A percentile compares a stretch with the other conserved stretches of the same genome.
These are phyloP conservation scores for Gossypioides kirkii DNA, from an alignment of 345 rosid species.

Conservation along the genomic window DNA sequence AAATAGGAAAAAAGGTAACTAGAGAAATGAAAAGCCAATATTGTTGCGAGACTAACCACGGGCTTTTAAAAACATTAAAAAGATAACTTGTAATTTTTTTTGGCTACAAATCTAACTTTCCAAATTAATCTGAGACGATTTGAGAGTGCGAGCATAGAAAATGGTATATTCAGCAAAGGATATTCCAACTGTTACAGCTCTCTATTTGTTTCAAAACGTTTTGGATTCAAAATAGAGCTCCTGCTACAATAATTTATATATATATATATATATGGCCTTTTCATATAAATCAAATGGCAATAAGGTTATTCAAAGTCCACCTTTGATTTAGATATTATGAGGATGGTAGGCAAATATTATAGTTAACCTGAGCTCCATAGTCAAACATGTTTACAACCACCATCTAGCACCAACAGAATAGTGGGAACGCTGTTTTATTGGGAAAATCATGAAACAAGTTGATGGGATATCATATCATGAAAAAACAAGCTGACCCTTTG, in stretches of 20 bases:
- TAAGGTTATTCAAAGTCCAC: background rate
- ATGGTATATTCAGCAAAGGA: background rate
- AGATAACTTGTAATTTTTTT: too few relatives aligned
- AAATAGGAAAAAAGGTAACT: too few relatives aligned
- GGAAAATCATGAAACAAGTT: background rate
- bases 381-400: constrained; percentile 6
- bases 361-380: background rate
- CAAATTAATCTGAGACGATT: background rate
- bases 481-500: constrained; percentile 27
- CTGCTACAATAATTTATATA: background rate
- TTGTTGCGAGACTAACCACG: too few relatives aligned
- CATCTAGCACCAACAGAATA: background rate
- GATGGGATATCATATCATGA: background rate
- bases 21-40: too few relatives aligned
- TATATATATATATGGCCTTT: background rate
- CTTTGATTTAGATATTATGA: background rate
- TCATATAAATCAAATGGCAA: constrained; percentile 7
- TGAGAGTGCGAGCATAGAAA: background rate
- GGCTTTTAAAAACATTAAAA: too few relatives aligned
- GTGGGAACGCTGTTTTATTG: background rate
- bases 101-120: too few relatives aligned
- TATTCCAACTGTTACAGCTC: background rate
- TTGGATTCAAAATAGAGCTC: background rate
- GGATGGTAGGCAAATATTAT: background rate
- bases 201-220: background rate